These are phyloP conservation scores for Nicotiana tomentosiformis DNA, from an alignment of 257 asterid genomes.

Conservation along the genomic window DNA sequence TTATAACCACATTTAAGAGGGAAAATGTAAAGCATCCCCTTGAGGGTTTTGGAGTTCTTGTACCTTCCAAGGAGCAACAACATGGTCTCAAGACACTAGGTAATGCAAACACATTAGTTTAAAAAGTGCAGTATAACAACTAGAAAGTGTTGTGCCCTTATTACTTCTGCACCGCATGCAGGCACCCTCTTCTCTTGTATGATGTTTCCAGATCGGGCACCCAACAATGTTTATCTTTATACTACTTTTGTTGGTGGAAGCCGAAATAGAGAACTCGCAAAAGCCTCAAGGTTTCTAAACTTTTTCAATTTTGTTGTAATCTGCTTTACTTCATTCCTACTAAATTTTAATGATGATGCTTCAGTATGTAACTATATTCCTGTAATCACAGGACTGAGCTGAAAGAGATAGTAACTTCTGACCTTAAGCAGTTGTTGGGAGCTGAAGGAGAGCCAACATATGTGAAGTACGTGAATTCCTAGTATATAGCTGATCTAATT, in stretches of 20 bases:
- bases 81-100: slow-evolving; percentile 84
- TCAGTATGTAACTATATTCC: background rate
- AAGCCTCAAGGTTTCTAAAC: slow-evolving; percentile 56
- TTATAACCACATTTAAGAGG: slow-evolving; percentile 71
- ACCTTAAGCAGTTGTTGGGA: slow-evolving; percentile 73
- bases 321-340: background rate
- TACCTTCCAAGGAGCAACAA: slow-evolving; percentile 80
- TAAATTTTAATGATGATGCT: background rate
- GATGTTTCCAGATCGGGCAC: slow-evolving; percentile 98
- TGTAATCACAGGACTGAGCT: slow-evolving; percentile 55
- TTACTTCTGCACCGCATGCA: slow-evolving; percentile 18
- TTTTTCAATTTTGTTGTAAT: slow-evolving; percentile 5
- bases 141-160: background rate
- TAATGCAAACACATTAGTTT: slow-evolving; percentile 25
- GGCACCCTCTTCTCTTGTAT: slow-evolving; percentile 91
- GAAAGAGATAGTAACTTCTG: slow-evolving; percentile 67
- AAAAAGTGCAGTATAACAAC: background rate
- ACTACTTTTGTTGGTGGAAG: slow-evolving; percentile 93
- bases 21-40: slow-evolving; percentile 72
- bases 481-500: background rate
- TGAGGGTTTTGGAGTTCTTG: slow-evolving; percentile 94
- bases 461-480: slow-evolving; percentile 44
- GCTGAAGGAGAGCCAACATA: slow-evolving; percentile 77
- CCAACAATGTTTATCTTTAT: slow-evolving; percentile 67
- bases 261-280: slow-evolving; percentile 77